Base-by-base conservation (phyloP, 345 rosid genomes). In the Eucalyptus pauciflora region DNA sequence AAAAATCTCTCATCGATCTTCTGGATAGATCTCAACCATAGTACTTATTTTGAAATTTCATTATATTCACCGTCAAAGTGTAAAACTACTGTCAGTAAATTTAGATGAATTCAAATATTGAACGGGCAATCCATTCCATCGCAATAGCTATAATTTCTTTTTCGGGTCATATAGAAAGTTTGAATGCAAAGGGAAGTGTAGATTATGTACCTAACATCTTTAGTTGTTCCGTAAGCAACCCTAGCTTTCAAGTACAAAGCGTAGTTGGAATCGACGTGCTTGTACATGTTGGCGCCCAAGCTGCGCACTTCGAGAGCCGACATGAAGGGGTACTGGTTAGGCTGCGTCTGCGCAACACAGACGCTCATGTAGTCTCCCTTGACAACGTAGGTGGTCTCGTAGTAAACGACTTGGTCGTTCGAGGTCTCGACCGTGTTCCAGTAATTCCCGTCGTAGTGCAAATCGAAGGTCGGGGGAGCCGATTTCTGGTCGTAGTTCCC, bases 401-500 rank as follows among this genome's bases (percentile, higher is more conserved):
- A 86, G 50, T 12, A 86, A 50, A 91, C 88, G 29, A 79, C 41
- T 48, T 16, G 52, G 85, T 91, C 89, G 20, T 80, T 52, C 16
- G 90, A 85, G 41, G 94, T 92, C 88, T 62, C 89, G 41, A 94
- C 94, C 3, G 91, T 90, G 43, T 15, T 64, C 94, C 93, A 94
- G 18, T 76, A 52, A 48, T 91, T 92, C 17, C 94, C 95, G 43
- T 93, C 94, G 60, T 91, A 88, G 16, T 90, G 92, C 13, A 94
- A 89, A 50, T 88, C 94, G 45, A 94, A 94, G 5, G 87, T 71
- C 2, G 93, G 93, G 20, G 95, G 94, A 33, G 91, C 52, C 46
- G 91, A 90, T 52, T 92, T 91, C 16, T 76, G 13, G 90, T 94
- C 95, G 31, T 94, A 93, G 67, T 94, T 91, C 27, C 94, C 93